Evolutionary conservation across 2,329 filamentous ascomycete species (phyloP), one percentile per base, ranked within the genome.

Genomic region (Fusarium sp.): DNA sequence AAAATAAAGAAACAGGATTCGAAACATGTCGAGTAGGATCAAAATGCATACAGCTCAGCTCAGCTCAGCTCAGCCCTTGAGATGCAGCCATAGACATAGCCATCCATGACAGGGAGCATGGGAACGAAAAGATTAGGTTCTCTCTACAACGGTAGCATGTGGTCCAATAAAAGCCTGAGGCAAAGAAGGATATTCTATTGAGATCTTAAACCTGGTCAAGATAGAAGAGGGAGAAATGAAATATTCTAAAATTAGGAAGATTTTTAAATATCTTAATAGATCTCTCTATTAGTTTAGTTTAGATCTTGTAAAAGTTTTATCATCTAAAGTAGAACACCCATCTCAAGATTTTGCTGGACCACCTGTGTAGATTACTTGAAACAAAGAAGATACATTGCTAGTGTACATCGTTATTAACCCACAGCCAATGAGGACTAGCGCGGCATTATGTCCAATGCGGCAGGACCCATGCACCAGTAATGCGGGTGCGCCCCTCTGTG

Each of bases 401-500:
- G 49, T 58, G 62, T 58, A 38, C 57, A 63, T 42, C 28, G 28
- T 56, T 54, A 46, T 46, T 57, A 24, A 43, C 21, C 39, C 40
- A 36, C 10, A 28, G 21, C 14, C 21, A 46, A 56, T 60, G 24
- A 28, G 40, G 67, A 15, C 54, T 70, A 70, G 67, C 34, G 43
- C 39, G 7, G 21, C 26, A 31, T 46, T 38, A 26, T 47, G 8
- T 49, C 57, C 51, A 50, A 57, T 50, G 38, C 52, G 67, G 51
- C 43, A 57, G 54, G 49, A 39, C 31, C 67, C 63, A 57, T 68
- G 62, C 57, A 44, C 33, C 53, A 62, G 51, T 59, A 64, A 54
- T 58, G 66, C 65, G 56, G 66, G 55, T 69, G 61, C 43, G 55
- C 65, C 53, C 59, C 53, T 50, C 42, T 44, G 43, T 61, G 39